Evolutionary conservation across 1,284 basidiomycete species (phyloP), one percentile per base, ranked within the genome.

Genomic region (Afroboletus lepidellus): DNA sequence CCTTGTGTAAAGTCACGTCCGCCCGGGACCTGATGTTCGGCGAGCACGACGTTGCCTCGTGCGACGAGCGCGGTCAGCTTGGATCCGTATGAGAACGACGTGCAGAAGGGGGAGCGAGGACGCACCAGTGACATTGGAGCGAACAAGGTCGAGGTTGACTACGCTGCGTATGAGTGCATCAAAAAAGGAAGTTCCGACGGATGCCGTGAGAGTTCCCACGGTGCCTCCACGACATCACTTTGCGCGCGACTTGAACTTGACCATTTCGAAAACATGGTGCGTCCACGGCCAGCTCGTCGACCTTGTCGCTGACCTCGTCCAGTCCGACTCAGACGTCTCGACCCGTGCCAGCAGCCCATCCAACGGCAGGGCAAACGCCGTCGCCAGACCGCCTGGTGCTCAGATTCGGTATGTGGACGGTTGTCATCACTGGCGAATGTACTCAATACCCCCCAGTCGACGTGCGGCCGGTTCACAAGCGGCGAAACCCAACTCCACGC

Each of bases 41-140:
- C 91, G 24, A 96, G 80, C 55, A 96, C 86, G 8, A 80, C 84
- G 15, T 84, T 69, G 1, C 88, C 91, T 58, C 83, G 78, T n/a
- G 93, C 87, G 11, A 96, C 85, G 38, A 94, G 77, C n/a, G 90
- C 90, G 63, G 93, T 90, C 54, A 95, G 87, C 87, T 90, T 36
- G 6, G 3, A 11, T 21, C 5, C 16, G 24, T 38, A 1, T 11
- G 8, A 56, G 49, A 13, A 37, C 20, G 3, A n/a, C 23, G 15
- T 33, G 21, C 12, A 18, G 23, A 8, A 38, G 1, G 29, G 41
- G n/a, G 18, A 20, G 27, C 11, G 4, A 18, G 18, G 24, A 60
- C 63, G 37, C 27, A 60, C 60, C 61, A 62, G 51, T 25, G 60
- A 62, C 60, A 62, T 62, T 16, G 33, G 16, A 16, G 39, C 38